Evolutionary conservation across 345 rosid genomes (phyloP).

Genomic region (Noccaea bulbosa): DNA sequence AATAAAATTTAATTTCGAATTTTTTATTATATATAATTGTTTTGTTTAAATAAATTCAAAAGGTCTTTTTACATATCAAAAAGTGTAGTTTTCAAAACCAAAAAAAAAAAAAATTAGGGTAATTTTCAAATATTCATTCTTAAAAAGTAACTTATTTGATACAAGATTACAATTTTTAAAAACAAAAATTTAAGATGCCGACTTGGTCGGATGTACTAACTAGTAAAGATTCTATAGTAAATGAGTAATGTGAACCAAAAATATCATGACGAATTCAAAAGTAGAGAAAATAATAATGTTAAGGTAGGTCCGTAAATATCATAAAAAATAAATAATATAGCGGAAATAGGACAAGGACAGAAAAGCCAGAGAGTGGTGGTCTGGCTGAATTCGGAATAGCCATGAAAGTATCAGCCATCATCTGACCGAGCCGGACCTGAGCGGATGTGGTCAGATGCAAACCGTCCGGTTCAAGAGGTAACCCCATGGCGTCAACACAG

Average conservation of each 20-base stretch:
- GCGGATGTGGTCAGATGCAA: constrained; percentile 75
- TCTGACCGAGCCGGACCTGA: constrained; percentile 70
- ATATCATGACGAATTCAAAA: constrained; percentile 1
- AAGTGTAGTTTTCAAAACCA: no score
- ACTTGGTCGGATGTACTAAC: not conserved
- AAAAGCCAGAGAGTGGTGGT: constrained; percentile 30
- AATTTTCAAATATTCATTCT: no score
- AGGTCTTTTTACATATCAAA: no score
- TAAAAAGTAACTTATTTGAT: no score
- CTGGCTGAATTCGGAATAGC: constrained; percentile 37
- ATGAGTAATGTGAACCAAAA: not conserved
- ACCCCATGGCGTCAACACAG: constrained; percentile 75
- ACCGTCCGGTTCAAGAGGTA: constrained; percentile 65
- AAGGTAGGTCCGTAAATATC: constrained; percentile 5
- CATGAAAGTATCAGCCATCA: constrained; percentile 62
- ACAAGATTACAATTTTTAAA: no score
- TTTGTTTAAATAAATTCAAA: no score
- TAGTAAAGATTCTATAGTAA: not conserved
- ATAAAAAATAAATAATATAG: not conserved
- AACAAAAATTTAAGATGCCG: no score
- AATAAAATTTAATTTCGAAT: no score
- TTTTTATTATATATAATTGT: no score
- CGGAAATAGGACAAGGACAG: constrained; percentile 6
- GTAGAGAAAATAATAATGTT: not conserved
- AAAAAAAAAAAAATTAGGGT: no score